Conservation (phyloP, 2,329 filamentous ascomycete genomes). For the Trichoderma cornu-damae region DNA sequence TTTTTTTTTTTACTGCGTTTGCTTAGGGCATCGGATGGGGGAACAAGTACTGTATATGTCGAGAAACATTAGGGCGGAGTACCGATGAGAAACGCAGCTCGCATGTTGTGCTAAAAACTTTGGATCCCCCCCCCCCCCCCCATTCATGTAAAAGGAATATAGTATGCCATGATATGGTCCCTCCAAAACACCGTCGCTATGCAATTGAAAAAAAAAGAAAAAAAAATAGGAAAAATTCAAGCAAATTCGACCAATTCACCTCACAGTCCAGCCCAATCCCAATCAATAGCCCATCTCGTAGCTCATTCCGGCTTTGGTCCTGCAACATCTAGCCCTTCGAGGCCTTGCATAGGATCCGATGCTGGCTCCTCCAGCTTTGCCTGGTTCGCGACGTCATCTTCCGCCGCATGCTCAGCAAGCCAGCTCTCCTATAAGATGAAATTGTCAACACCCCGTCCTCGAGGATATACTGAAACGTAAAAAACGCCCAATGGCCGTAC, state of each 20-base stretch:
- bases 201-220: conserved; percentile 23
- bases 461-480: not conserved
- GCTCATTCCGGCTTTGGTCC: conserved; percentile 73
- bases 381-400: conserved; percentile 57
- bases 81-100: conserved; percentile 20
- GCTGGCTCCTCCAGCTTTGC: conserved; percentile 44
- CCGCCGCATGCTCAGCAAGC: conserved; percentile 79
- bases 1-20: conserved; percentile 17
- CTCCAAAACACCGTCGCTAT: conserved; percentile 45
- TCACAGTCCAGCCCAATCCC: not conserved
- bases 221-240: conserved; percentile 21
- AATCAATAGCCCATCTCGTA: not conserved
- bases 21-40: conserved; percentile 11
- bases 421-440: conserved; percentile 69
- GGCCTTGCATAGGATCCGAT: conserved; percentile 89
- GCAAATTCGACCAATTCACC: conserved; percentile 14
- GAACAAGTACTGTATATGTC: conserved; percentile 21
- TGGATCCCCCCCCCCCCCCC: too few relatives aligned
- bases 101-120: conserved; percentile 8
- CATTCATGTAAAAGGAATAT: conserved; percentile 16
- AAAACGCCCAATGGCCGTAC: conserved; percentile 44
- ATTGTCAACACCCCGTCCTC: not conserved
- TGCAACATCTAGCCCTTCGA: conserved; percentile 89
- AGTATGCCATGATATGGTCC: conserved; percentile 19
- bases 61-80: conserved; percentile 18